Evolutionary conservation across 805 yeast species (phyloP), one percentile per base, ranked within the genome.

Genomic region (Saturnispora besseyi): DNA sequence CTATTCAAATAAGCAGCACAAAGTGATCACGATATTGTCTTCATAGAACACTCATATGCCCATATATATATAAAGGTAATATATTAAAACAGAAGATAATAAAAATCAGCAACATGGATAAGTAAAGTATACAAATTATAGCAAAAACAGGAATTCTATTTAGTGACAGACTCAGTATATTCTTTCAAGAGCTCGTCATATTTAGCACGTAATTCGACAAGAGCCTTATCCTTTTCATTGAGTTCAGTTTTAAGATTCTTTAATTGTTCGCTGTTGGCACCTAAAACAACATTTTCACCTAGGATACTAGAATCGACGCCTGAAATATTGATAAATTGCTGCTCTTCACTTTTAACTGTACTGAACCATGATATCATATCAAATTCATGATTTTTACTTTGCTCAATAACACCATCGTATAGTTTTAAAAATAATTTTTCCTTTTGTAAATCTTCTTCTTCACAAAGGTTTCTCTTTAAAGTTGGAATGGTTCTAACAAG

Each of bases 381-480:
- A 29, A 63, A 64, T 4, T 63, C 55, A 7, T 56, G 21, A 21
- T 2, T 15, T 38, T 46, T 26, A 57, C 59, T 21, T 57, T 45
- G 50, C 6, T 43, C 28, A 22, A 50, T 50, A 15, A 54, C 21
- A 15, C 28, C 46, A 33, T 41, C 53, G 11, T 41, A 40, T 65
- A 71, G 42, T 67, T 69, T 59, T 67, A 72, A 60, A 60, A 52
- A 46, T 48, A 78, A 57, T 61, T 73, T 73, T 61, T 75, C 78
- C 58, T 78, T 60, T 53, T 69, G 59, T 10, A 70, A 57, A 51
- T 65, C 66, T 53, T 64, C 59, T 33, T 67, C 49, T 21, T 73
- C 74, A 3, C 69, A 72, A 42, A 84, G 60, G 1, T 74, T 78
- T 62, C 91, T 75, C 62, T 83, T 85, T 53, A 85, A 72, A 7